Percentiles rank a stretch among this genome's conserved stretches.
These are phyloP conservation scores for Ogataea minuta DNA, from an alignment of 805 yeast genomes.

Conservation along the genomic window DNA sequence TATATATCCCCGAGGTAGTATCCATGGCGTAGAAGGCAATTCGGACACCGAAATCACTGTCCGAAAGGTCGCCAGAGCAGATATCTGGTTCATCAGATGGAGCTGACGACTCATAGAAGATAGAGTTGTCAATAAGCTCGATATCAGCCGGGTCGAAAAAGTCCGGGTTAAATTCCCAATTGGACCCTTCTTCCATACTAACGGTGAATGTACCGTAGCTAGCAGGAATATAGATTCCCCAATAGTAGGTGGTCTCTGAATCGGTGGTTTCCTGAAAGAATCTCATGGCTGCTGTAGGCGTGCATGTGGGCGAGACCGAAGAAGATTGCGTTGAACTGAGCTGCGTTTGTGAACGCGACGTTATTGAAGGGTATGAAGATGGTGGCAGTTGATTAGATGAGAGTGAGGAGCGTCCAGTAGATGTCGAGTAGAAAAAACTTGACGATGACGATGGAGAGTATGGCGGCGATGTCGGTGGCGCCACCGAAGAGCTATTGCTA, in stretches of 20 bases:
- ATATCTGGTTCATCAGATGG: neutral
- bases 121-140: neutral
- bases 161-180: slow-evolving; percentile 7
- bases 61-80: slow-evolving; percentile 1
- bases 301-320: neutral
- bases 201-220: slow-evolving; percentile 7
- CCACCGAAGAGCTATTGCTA: neutral
- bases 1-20: neutral
- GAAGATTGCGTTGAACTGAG: neutral
- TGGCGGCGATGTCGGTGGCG: no score
- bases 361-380: neutral
- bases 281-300: slow-evolving; percentile 4
- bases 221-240: slow-evolving; percentile 11
- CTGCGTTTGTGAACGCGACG: neutral
- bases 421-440: neutral
- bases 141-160: slow-evolving; percentile 1
- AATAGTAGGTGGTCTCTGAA: slow-evolving; percentile 1
- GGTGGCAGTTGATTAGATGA: neutral
- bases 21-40: slow-evolving; percentile 4
- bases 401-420: neutral
- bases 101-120: neutral
- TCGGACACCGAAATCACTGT: neutral
- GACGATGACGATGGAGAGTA: neutral
- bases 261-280: neutral
- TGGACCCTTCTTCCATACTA: slow-evolving; percentile 4